Evolutionary conservation across 2,329 filamentous ascomycete species (phyloP).

Genomic region (Aspergillus nomiae): DNA sequence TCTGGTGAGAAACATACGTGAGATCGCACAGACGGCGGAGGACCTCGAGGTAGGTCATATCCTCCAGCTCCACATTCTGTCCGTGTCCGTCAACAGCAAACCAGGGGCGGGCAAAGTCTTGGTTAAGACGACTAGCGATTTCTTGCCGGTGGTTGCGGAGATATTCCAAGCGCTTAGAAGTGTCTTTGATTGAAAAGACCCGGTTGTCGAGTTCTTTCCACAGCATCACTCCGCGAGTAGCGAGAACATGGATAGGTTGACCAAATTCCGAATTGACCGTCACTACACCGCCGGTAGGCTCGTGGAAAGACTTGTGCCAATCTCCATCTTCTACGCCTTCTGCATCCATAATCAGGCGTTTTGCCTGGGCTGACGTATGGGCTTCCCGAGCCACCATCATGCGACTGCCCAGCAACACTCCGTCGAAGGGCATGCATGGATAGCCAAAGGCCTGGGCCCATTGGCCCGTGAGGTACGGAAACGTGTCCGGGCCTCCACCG

Average conservation of each 20-base stretch:
- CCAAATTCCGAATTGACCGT: constrained; percentile 99
- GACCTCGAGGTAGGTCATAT: constrained; percentile 93
- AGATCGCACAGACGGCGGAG: constrained; percentile 84
- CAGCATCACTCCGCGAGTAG: constrained; percentile 93
- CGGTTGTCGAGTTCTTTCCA: constrained; percentile 99
- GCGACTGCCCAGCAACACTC: constrained; percentile 84
- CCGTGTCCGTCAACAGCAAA: constrained; percentile 83
- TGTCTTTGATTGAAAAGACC: constrained; percentile 95
- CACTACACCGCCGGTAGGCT: constrained; percentile 86
- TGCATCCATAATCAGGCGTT: constrained; percentile 86
- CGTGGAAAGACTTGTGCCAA: constrained; percentile 94
- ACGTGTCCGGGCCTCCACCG: constrained; percentile 77
- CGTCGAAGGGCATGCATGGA: constrained; percentile 90
- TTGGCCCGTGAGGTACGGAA: constrained; percentile 83
- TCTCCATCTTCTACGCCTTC: constrained; percentile 76
- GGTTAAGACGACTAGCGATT: constrained; percentile 94
- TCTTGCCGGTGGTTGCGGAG: constrained; percentile 85
- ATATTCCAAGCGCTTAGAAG: constrained; percentile 63
- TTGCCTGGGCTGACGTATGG: constrained; percentile 81
- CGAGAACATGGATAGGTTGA: constrained; percentile 98
- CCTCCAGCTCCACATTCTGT: constrained; percentile 81
- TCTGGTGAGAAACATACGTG: constrained; percentile 88
- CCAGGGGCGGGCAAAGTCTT: constrained; percentile 97
- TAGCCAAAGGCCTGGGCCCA: constrained; percentile 89
- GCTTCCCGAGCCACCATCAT: constrained; percentile 95